These are phyloP conservation scores for Botryosphaeria dothidea DNA, from an alignment of 2,329 filamentous ascomycete species.

Conservation along the genomic window DNA sequence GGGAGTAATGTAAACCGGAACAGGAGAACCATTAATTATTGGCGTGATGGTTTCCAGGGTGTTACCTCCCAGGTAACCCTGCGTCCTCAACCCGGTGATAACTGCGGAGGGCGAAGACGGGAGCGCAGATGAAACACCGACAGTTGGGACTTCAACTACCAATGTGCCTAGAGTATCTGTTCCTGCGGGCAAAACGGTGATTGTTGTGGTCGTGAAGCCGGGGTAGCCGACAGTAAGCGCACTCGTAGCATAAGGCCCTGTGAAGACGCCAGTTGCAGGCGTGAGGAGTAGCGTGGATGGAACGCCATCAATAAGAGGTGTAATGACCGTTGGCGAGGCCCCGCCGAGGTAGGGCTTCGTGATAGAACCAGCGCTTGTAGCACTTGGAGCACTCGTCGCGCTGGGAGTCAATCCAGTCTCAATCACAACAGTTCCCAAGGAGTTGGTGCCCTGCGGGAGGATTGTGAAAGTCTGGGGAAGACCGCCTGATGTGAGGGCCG, in stretches of 20 bases:
- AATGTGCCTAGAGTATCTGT: neutral
- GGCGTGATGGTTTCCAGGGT: neutral
- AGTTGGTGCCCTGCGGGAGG: neutral
- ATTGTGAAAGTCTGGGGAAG: neutral
- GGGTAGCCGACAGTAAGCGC: neutral
- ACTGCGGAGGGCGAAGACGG: neutral
- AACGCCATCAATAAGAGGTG: neutral
- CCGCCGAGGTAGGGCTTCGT: constrained; percentile 2
- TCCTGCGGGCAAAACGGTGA: neutral
- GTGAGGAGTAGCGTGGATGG: neutral
- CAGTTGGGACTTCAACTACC: neutral
- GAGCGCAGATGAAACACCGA: neutral
- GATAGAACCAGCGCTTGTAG: neutral
- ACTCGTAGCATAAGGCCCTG: neutral
- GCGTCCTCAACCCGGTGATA: neutral
- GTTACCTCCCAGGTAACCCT: neutral
- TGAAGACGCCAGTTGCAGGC: neutral
- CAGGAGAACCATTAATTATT: neutral
- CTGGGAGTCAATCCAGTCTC: neutral
- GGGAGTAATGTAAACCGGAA: neutral
- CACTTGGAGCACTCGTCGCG: neutral
- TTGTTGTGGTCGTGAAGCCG: neutral
- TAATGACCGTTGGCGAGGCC: neutral
- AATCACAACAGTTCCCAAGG: neutral
- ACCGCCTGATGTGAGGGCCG: neutral